phyloP scores from a whole-genome alignment of 768 basidiomycete genomes.

The Boletus rubroflammeus region DNA sequence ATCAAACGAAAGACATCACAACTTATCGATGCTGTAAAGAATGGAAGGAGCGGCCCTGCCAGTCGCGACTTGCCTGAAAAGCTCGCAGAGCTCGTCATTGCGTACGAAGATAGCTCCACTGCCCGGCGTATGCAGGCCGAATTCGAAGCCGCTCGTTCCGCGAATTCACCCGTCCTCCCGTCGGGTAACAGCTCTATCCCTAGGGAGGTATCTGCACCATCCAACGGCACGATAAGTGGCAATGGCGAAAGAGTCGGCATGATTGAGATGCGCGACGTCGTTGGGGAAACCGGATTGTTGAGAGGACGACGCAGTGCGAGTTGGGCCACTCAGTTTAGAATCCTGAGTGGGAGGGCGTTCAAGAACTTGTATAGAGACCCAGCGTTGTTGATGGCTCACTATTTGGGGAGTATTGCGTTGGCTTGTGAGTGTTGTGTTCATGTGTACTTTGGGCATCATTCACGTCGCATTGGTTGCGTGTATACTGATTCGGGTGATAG shows the following conservation, averaged over 20 bases:
- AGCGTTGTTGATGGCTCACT: slow-evolving; percentile 86
- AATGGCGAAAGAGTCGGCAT: slow-evolving; percentile 30
- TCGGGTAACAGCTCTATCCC: background rate
- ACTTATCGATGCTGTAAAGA: slow-evolving; percentile 55
- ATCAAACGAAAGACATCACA: slow-evolving; percentile 74
- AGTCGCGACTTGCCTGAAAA: slow-evolving; percentile 47
- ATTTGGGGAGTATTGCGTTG: slow-evolving; percentile 75
- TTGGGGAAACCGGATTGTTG: slow-evolving; percentile 62
- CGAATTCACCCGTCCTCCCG: slow-evolving; percentile 1
- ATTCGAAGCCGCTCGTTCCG: slow-evolving; percentile 42
- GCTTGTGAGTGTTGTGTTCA: slow-evolving; percentile 57
- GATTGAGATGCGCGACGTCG: slow-evolving; percentile 60
- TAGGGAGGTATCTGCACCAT: slow-evolving; percentile 9
- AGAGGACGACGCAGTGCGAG: slow-evolving; percentile 76
- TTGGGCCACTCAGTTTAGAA: slow-evolving; percentile 88
- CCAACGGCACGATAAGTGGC: slow-evolving; percentile 25
- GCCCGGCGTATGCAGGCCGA: slow-evolving; percentile 61
- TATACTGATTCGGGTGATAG: slow-evolving; percentile 34
- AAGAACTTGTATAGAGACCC: slow-evolving; percentile 98
- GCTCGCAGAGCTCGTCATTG: slow-evolving; percentile 67
- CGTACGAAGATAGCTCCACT: slow-evolving; percentile 66
- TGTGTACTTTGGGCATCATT: background rate
- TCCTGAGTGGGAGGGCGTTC: slow-evolving; percentile 93
- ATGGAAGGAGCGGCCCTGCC: slow-evolving; percentile 28
- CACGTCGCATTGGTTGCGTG: background rate